Base-by-base conservation (phyloP, 164 flowering plant species). In the Stephania japonica region DNA sequence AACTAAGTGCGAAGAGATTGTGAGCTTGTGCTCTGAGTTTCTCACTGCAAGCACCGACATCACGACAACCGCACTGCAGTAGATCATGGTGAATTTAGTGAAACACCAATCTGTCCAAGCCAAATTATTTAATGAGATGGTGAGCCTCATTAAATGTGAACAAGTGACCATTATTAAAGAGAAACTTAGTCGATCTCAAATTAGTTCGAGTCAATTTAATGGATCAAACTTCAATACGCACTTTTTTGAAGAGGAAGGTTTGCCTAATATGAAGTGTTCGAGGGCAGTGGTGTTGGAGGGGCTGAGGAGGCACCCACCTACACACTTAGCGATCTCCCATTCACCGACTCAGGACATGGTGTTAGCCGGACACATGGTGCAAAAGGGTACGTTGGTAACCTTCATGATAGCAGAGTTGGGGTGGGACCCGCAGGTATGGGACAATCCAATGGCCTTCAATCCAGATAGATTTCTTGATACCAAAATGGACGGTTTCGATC, bases 31-130 rank as follows among this genome's bases (percentile, higher is more conserved):
- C 75, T 77, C 75, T 2, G 86, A 85, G 77, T 77, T 85, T 44
- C 49, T 85, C 12, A 72, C 47, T 10, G 32, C 83, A n/a, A n/a
- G n/a, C n/a, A n/a, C n/a, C n/a, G n/a, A n/a, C n/a, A n/a, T n/a
- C n/a, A n/a, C n/a, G n/a, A n/a, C n/a, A n/a, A n/a, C n/a, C n/a
- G n/a, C n/a, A n/a, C 50, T 83, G 72, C 79, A 80, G 53, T 85
- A 84, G 84, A 76, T 76, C 38, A 73, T 81, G 82, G 84, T 78
- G 8, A 77, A 81, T 32, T 19, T 81, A 21, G 81, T 83, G 64
- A 78, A 79, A 62, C 38, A 79, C n/a, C 74, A 59, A 32, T 62
- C 68, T 1, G 41, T 80, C 9, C 69, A 72, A 69, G 49, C 62
- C 1, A 73, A 71, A 64, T 26, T 77, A 9, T 73, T 50, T 62